Conservation (phyloP, 331 rosid genomes). For the Erythrophleum ivorense region DNA sequence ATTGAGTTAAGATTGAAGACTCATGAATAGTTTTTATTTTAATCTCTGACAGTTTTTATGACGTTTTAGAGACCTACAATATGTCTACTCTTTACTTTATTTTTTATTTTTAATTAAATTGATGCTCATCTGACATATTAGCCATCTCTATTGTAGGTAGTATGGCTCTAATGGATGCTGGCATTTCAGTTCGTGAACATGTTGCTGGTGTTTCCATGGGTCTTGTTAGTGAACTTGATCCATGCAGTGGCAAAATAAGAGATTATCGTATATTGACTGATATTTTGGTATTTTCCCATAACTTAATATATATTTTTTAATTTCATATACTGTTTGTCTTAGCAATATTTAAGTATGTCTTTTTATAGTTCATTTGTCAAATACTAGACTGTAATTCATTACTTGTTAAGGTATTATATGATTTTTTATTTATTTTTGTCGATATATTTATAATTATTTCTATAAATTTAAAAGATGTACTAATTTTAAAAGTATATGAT, state of each 20-base stretch:
- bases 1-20: background rate
- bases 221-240: constrained; percentile 85
- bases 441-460: constrained; percentile 14
- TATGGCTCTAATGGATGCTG: constrained; percentile 98
- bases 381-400: background rate
- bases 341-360: constrained; percentile 12
- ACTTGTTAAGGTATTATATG: background rate
- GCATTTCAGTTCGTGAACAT: constrained; percentile 81
- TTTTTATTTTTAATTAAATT: background rate
- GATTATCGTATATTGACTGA: constrained; percentile 94
- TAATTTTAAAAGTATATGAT: background rate
- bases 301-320: constrained; percentile 14
- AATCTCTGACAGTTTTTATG: background rate
- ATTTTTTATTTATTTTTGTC: background rate
- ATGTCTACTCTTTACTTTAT: background rate
- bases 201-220: constrained; percentile 99
- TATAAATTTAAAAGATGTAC: background rate
- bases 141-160: constrained; percentile 63
- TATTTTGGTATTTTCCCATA: constrained; percentile 68
- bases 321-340: constrained; percentile 33
- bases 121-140: background rate
- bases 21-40: background rate
- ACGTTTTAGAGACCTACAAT: background rate
- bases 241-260: constrained; percentile 64
- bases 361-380: constrained; percentile 20